Percentiles rank a stretch among this genome's conserved stretches.
phyloP scores from a whole-genome alignment of 2,329 filamentous ascomycete species.

The Cercospora brassicicola region DNA sequence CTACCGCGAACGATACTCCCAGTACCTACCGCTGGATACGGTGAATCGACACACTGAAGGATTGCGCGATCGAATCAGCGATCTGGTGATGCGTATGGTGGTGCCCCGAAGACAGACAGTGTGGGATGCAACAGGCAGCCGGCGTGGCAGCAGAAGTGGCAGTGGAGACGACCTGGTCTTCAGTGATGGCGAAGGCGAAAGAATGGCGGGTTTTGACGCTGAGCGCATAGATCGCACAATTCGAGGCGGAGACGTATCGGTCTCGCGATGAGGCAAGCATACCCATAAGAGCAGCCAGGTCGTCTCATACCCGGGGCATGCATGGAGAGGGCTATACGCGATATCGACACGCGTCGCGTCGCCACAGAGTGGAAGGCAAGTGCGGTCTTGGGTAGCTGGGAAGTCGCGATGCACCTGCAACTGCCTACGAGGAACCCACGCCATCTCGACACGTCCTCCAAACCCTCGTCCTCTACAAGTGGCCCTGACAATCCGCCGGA shows the following conservation, averaged over 20 bases:
- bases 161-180: conserved; percentile 39
- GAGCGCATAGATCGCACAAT: conserved; percentile 43
- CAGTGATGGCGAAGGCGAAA: conserved; percentile 49
- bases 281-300: neutral
- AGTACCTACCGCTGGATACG: conserved; percentile 43
- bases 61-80: conserved; percentile 38
- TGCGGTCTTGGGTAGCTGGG: neutral
- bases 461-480: neutral
- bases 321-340: neutral
- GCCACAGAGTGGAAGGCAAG: neutral
- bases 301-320: neutral
- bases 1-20: conserved; percentile 47
- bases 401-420: neutral
- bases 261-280: conserved; percentile 5
- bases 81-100: conserved; percentile 39
- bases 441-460: neutral
- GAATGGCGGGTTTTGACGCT: conserved; percentile 48
- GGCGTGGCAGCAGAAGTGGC: conserved; percentile 21
- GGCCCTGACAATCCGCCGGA: too few relatives aligned
- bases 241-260: conserved; percentile 35
- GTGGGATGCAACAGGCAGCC: conserved; percentile 33
- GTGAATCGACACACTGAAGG: conserved; percentile 33
- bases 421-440: neutral
- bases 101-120: conserved; percentile 35
- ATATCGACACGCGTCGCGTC: neutral